phyloP scores from a whole-genome alignment of 805 yeast species.

The Komagataella pseudopastoris region DNA sequence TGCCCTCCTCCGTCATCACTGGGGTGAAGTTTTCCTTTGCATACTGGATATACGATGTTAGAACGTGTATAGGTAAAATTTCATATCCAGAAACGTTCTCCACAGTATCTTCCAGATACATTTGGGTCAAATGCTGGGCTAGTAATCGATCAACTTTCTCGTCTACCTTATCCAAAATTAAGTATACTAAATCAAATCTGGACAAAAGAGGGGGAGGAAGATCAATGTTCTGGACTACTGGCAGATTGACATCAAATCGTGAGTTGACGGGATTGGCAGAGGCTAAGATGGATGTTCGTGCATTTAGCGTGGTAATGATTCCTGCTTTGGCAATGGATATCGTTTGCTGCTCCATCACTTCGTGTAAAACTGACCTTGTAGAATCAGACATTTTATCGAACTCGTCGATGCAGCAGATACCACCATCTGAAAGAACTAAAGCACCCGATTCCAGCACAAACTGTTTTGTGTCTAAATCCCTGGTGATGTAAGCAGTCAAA shows the following conservation, averaged over 20 bases:
- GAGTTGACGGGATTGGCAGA: conserved; percentile 97
- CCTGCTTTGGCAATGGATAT: conserved; percentile 98
- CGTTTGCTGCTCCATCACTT: conserved; percentile 99
- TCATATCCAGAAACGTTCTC: conserved; percentile 55
- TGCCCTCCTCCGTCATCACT: conserved; percentile 66
- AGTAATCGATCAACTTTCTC: conserved; percentile 71
- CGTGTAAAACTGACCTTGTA: conserved; percentile 90
- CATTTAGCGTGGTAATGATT: conserved; percentile 90
- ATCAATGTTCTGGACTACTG: conserved; percentile 92
- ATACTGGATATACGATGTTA: conserved; percentile 82
- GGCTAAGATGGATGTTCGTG: conserved; percentile 90
- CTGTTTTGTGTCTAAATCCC: conserved; percentile 90
- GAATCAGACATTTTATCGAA: conserved; percentile 95
- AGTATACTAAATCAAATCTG: conserved; percentile 87
- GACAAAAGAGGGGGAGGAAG: conserved; percentile 93
- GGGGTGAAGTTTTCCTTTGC: conserved; percentile 84
- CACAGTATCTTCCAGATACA: conserved; percentile 84
- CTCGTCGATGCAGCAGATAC: conserved; percentile 97
- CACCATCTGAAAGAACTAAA: conserved; percentile 90
- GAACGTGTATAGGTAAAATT: conserved; percentile 72
- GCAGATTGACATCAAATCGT: conserved; percentile 85
- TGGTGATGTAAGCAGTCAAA: conserved; percentile 89
- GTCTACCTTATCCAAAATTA: conserved; percentile 87
- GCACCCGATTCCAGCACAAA: conserved; percentile 94
- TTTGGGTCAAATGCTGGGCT: conserved; percentile 80